phyloP scores from a whole-genome alignment of 495 filamentous ascomycete genomes.

The Copromyces sp. region DNA sequence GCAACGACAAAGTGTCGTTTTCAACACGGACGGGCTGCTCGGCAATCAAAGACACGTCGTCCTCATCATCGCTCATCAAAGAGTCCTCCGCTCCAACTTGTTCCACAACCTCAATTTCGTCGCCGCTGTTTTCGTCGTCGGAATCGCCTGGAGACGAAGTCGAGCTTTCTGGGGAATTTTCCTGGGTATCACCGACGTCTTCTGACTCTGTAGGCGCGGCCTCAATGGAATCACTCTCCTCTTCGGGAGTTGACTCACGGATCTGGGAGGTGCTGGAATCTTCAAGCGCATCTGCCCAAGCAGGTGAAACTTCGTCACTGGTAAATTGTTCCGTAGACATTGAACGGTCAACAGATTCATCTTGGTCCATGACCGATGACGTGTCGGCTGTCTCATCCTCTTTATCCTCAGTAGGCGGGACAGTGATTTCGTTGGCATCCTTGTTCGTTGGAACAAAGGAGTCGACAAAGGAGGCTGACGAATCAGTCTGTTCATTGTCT shows the following conservation, averaged over 20 bases:
- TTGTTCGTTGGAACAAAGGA: neutral
- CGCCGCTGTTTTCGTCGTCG: neutral
- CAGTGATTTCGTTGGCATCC: neutral
- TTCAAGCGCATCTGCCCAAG: neutral
- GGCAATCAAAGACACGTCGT: constrained; percentile 13
- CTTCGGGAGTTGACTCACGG: neutral
- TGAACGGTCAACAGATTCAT: neutral
- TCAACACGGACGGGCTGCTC: constrained; percentile 1
- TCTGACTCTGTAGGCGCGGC: neutral
- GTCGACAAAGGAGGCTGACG: neutral
- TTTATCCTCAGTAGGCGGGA: neutral
- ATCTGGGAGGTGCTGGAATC: neutral
- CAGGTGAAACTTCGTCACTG: neutral
- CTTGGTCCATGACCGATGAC: neutral
- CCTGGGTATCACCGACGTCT: neutral
- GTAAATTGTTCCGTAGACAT: neutral
- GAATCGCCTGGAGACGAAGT: neutral
- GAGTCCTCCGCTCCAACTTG: constrained; percentile 10
- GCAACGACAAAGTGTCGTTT: constrained; percentile 19
- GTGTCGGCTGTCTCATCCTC: neutral
- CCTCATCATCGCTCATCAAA: constrained; percentile 13
- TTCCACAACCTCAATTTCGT: constrained; percentile 4
- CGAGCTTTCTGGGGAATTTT: neutral
- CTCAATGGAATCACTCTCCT: neutral
- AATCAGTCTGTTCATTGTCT: neutral